Conservation (phyloP, 129 eudicot genomes). For the Glebionis coronaria region DNA sequence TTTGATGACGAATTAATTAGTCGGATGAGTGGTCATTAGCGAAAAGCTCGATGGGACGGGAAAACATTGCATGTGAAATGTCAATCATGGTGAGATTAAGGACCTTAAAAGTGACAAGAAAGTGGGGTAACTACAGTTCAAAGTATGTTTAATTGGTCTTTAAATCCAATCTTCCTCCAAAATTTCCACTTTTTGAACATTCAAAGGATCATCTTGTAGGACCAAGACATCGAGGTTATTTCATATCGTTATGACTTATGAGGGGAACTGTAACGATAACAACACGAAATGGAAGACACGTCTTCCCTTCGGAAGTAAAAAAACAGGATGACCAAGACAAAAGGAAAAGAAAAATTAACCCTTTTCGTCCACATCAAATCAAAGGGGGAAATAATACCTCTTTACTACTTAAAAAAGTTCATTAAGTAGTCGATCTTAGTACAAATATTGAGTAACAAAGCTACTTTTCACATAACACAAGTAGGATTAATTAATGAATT, state of each 20-base stretch:
- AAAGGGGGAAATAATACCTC: neutral
- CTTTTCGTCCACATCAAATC: neutral
- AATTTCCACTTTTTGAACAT: conserved; percentile 4
- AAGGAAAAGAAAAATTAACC: conserved; percentile 14
- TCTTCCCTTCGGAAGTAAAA: neutral
- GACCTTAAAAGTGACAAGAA: conserved; percentile 29
- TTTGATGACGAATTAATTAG: neutral
- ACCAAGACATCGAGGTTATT: neutral
- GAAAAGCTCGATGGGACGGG: conserved; percentile 25
- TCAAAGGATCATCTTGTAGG: neutral
- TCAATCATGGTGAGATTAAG: conserved; percentile 38
- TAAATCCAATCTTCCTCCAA: conserved; percentile 4
- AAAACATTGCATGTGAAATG: conserved; percentile 39
- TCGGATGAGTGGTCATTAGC: neutral
- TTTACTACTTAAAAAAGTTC: neutral
- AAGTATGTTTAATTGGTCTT: conserved; percentile 29
- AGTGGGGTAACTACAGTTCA: conserved; percentile 47
- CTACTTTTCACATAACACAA: conserved; percentile 11
- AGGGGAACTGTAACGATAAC: conserved; percentile 6
- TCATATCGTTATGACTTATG: neutral
- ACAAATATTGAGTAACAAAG: conserved; percentile 17
- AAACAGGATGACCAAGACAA: neutral
- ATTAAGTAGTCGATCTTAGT: conserved; percentile 7
- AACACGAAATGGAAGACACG: neutral
- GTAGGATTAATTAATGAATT: neutral